These are phyloP conservation scores for Mortierella sp. DNA, from an alignment of 371 early-diverging fungal genomes.

Conservation along the genomic window DNA sequence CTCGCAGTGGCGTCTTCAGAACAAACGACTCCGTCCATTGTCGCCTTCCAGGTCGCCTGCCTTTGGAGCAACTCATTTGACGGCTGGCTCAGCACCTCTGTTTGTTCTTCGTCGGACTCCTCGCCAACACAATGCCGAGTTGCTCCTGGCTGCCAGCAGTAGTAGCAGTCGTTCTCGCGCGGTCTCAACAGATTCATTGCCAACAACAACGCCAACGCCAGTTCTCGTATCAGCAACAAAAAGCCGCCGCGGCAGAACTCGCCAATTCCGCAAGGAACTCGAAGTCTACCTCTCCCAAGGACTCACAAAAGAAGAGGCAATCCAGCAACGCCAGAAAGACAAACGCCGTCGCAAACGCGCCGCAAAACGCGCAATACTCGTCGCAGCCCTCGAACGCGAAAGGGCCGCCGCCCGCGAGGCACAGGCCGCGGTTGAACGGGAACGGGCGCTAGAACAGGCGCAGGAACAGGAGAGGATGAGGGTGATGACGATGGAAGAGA, in stretches of 20 bases:
- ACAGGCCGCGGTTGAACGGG: neutral
- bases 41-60: neutral
- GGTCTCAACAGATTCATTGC: neutral
- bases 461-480: neutral
- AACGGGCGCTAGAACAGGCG: neutral
- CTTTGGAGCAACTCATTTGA: neutral
- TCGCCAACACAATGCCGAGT: neutral
- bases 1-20: slow-evolving; percentile 29
- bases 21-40: slow-evolving; percentile 24
- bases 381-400: slow-evolving; percentile 9
- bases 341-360: slow-evolving; percentile 19
- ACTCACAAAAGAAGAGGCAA: slow-evolving; percentile 37
- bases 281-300: slow-evolving; percentile 39
- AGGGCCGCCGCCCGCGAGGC: neutral
- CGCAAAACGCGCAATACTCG: slow-evolving; percentile 25
- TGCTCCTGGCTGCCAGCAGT: neutral
- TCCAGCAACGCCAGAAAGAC: slow-evolving; percentile 21
- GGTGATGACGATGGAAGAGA: slow-evolving; percentile 36
- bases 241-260: slow-evolving; percentile 37
- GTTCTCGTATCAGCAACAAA: neutral
- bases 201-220: neutral
- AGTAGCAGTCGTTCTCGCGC: neutral
- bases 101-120: neutral
- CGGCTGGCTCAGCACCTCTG: neutral
- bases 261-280: slow-evolving; percentile 36